Conservation (phyloP, 371 early-diverging fungal species). For the Mortierella sp. region DNA sequence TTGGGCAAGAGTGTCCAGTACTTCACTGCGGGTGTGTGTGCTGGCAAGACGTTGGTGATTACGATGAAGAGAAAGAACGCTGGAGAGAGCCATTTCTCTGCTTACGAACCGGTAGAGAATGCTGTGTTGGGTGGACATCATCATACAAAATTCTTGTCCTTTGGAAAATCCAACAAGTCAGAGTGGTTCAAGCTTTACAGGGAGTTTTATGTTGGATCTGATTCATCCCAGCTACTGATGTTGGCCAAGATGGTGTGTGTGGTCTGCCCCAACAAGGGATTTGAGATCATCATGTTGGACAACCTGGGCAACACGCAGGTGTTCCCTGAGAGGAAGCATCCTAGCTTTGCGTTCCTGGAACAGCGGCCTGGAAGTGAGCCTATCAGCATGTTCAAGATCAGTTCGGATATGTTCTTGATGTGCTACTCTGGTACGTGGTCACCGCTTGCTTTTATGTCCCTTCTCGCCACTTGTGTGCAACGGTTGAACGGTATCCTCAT, state of each 20-base stretch:
- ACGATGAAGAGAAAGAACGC: slow-evolving; percentile 50
- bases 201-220: slow-evolving; percentile 87
- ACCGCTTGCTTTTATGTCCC: not conserved
- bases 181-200: slow-evolving; percentile 52
- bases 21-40: slow-evolving; percentile 77
- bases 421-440: slow-evolving; percentile 81
- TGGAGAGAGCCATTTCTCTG: slow-evolving; percentile 49
- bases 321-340: slow-evolving; percentile 62
- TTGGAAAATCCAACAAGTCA: slow-evolving; percentile 39
- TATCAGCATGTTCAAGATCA: slow-evolving; percentile 83
- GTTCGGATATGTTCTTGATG: slow-evolving; percentile 80
- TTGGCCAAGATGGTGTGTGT: slow-evolving; percentile 85
- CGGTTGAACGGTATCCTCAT: too few species aligned
- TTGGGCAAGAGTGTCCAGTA: slow-evolving; percentile 83
- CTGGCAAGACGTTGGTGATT: slow-evolving; percentile 52
- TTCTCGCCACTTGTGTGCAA: too few species aligned
- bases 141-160: slow-evolving; percentile 37
- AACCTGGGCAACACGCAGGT: slow-evolving; percentile 76
- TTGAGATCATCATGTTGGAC: slow-evolving; percentile 91
- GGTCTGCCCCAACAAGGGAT: slow-evolving; percentile 86
- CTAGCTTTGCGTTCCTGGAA: slow-evolving; percentile 78
- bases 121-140: slow-evolving; percentile 41
- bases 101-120: slow-evolving; percentile 49
- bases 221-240: slow-evolving; percentile 83
- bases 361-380: slow-evolving; percentile 74